phyloP scores from a whole-genome alignment of 208 protist genomes.

The Trichomonas gallinae region DNA sequence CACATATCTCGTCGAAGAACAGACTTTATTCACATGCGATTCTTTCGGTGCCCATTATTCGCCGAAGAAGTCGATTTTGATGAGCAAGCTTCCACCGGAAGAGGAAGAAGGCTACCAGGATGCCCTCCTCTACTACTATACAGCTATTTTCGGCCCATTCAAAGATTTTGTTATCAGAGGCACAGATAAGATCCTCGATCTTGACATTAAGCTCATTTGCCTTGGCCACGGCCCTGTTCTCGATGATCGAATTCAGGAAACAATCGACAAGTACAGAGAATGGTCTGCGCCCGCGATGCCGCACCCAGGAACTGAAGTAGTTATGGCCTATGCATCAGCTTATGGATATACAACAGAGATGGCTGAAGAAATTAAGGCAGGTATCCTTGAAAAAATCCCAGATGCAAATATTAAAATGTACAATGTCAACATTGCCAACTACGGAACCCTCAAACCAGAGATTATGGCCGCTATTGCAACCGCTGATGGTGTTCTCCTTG shows the following conservation, averaged over 20 bases:
- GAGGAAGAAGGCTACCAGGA: background rate
- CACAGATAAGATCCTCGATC: background rate
- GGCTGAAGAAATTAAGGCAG: background rate
- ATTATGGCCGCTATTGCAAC: background rate
- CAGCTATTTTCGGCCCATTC: background rate
- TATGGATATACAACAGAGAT: background rate
- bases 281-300: background rate
- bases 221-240: background rate
- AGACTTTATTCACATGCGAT: background rate
- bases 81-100: background rate
- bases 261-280: background rate
- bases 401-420: background rate
- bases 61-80: background rate
- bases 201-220: background rate
- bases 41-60: background rate
- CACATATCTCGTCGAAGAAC: background rate
- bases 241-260: background rate
- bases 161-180: background rate
- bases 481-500: background rate
- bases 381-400: background rate
- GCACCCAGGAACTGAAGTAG: background rate
- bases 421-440: background rate
- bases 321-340: background rate
- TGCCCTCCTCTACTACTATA: conserved; percentile 12
- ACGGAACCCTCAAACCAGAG: background rate